Evolutionary conservation across 805 yeast genomes (phyloP), one percentile per base, ranked within the genome.

Genomic region (Ogataea methanolica): DNA sequence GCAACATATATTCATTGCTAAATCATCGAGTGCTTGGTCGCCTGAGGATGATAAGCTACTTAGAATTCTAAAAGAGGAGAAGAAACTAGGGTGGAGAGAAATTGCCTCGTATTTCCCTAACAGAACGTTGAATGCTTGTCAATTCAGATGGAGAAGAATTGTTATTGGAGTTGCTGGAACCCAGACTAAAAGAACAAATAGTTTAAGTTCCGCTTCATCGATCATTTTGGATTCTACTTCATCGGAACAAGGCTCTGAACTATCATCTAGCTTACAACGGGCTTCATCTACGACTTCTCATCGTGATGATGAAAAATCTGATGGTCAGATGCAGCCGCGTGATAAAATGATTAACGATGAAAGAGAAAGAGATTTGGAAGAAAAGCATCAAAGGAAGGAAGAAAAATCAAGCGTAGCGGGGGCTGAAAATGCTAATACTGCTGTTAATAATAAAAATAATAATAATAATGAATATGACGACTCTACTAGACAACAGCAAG

Each of bases 101-200:
- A 88, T 88, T 43, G 83, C 94, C 1, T 75, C 82, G 33, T 86
- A 85, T 59, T 88, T 88, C 65, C 75, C 80, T 39, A 84, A 84
- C 62, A 71, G 96, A 61, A 88, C 96, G 2, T 90, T 95, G 35
- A 88, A 87, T 61, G 95, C 95, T 2, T 87, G 96, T 58, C 95
- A 87, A 67, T 87, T 87, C 61, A 78, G 96, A 56, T 88, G 96
- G 96, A 76, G 96, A 63, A 68, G 96, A 52, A 67, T 76, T 17
- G 72, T 74, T 31, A 63, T 69, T 50, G 74, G 76, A 5, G 67
- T 60, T 12, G 57, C 59, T 9, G 55, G 51, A 14, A 43, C 49
- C 11, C 47, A 44, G 9, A 29, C 35, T 12, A 47, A 44, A 31
- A 42, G 43, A 29, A 44, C 34, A 6, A 8, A 39, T 14, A 34